These are phyloP conservation scores for Alternaria sp. DNA, from an alignment of 2,329 filamentous ascomycete species.

Conservation along the genomic window DNA sequence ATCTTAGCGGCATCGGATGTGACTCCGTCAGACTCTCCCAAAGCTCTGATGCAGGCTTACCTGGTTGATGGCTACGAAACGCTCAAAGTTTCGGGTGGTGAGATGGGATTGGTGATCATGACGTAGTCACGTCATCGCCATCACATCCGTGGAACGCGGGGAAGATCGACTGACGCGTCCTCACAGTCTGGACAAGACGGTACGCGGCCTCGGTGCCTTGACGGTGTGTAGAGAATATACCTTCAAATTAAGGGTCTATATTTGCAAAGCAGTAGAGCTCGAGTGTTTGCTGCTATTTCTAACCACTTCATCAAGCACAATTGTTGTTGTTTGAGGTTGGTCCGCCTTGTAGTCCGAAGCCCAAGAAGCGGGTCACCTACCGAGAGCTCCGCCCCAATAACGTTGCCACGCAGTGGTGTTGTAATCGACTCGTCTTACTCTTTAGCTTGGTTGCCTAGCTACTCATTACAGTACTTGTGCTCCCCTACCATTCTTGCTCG, in stretches of 20 bases:
- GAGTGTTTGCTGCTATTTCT: not conserved
- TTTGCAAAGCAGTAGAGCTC: not conserved
- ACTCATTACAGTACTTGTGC: conserved; percentile 14
- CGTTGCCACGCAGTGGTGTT: conserved; percentile 34
- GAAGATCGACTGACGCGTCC: conserved; percentile 25
- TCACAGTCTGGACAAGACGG: conserved; percentile 19
- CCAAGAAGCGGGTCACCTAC: conserved; percentile 8
- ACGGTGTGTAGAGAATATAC: not conserved
- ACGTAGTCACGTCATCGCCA: conserved; percentile 9
- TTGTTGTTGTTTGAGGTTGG: conserved; percentile 11
- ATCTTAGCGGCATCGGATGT: not conserved
- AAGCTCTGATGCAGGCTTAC: not conserved
- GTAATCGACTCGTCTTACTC: conserved; percentile 42
- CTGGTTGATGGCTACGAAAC: not conserved
- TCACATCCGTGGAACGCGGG: conserved; percentile 9
- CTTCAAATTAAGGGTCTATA: not conserved
- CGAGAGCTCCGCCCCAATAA: conserved; percentile 20
- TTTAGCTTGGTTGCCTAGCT: conserved; percentile 21
- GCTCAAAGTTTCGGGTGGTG: conserved; percentile 5
- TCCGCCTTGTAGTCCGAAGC: conserved; percentile 17
- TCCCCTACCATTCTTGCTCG: conserved; percentile 13
- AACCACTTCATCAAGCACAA: not conserved
- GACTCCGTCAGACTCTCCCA: not conserved
- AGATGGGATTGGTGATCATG: conserved; percentile 5
- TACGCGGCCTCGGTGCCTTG: conserved; percentile 13